Conservation (phyloP, 257 asterid species). For the Paraleonurus japonicus region DNA sequence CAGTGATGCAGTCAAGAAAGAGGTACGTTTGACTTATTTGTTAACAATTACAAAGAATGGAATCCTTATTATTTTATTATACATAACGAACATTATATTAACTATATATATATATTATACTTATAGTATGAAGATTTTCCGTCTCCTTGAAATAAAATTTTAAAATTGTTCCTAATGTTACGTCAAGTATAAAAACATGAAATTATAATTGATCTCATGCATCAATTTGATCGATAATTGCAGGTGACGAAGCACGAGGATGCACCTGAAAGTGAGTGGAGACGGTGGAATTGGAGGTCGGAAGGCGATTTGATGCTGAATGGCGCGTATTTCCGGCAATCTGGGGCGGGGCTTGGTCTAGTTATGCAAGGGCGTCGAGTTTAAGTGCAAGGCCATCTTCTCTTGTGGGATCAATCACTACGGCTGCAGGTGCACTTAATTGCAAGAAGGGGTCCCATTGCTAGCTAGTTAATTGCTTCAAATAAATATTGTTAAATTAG, state of each 20-base stretch:
- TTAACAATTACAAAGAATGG: too few species aligned
- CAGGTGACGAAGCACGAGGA: slow-evolving; percentile 81
- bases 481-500: too few species aligned
- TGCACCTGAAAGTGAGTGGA: slow-evolving; percentile 87
- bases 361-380: slow-evolving; percentile 76
- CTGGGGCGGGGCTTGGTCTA: slow-evolving; percentile 65
- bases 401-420: slow-evolving; percentile 60
- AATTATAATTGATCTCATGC: too few species aligned
- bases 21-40: slow-evolving; percentile 32
- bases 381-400: slow-evolving; percentile 71
- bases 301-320: slow-evolving; percentile 85
- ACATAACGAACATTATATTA: too few species aligned
- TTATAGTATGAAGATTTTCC: too few species aligned
- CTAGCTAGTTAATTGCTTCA: slow-evolving; percentile 20
- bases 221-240: too few species aligned
- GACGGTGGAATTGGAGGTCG: slow-evolving; percentile 77
- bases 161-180: too few species aligned
- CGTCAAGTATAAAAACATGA: too few species aligned
- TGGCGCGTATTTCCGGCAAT: slow-evolving; percentile 70
- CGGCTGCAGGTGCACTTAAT: slow-evolving; percentile 51
- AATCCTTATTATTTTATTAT: too few species aligned
- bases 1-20: slow-evolving; percentile 37
- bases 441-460: slow-evolving; percentile 69
- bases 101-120: too few species aligned
- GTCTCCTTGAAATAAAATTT: too few species aligned